Conservation (phyloP, 176 grass and related monocot species). For the barley (Hordeum vulgare) region MorexV3_pseudomolecules_assembly NC_058520.1:53300326-53300825, state of each 20-base stretch:
- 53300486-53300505: background rate
- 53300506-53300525: background rate
- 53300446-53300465: background rate
- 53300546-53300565: background rate
- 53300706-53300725: background rate
- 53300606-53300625: background rate
- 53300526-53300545: background rate
- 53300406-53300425: background rate
- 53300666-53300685: background rate
- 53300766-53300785: background rate
- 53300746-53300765: background rate
- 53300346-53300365: background rate
- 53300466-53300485: background rate
- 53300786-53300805: background rate
- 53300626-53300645: background rate
- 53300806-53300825: background rate
- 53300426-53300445: background rate
- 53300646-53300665: background rate
- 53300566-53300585: background rate
- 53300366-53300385: background rate
- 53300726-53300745: background rate
- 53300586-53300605: background rate
- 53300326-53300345: background rate
- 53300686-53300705: background rate
- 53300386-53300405: background rate